These are phyloP conservation scores for Fagopyrum tataricum DNA, from an alignment of 148 eudicot genomes.

Conservation along the genomic window DNA sequence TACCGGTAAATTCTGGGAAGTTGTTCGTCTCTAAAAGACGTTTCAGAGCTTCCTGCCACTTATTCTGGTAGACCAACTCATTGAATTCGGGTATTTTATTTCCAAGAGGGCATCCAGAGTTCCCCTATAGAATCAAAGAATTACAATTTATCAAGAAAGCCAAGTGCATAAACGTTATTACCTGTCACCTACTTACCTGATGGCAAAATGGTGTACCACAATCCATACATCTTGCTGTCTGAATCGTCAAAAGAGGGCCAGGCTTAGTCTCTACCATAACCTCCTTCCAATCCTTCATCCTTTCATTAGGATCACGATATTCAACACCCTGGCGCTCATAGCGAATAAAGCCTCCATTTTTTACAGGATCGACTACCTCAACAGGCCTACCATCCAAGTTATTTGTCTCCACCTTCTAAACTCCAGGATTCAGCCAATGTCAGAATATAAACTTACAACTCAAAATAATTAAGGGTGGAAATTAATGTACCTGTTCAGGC, in stretches of 20 bases:
- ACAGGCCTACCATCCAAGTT: conserved; percentile 35
- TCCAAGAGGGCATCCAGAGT: conserved; percentile 96
- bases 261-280: conserved; percentile 82
- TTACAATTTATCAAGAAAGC: neutral
- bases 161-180: neutral
- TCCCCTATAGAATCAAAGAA: conserved; percentile 43
- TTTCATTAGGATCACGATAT: conserved; percentile 67
- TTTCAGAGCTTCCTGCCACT: conserved; percentile 94
- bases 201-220: conserved; percentile 98
- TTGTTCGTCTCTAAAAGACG: conserved; percentile 93
- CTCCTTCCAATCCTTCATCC: conserved; percentile 82
- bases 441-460: neutral
- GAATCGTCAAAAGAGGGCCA: conserved; percentile 71
- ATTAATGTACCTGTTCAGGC: conserved; percentile 23
- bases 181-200: conserved; percentile 38
- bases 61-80: conserved; percentile 86
- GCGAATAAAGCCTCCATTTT: conserved; percentile 76
- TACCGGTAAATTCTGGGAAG: conserved; percentile 95
- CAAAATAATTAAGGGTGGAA: neutral
- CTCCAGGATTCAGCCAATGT: neutral
- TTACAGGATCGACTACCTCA: conserved; percentile 64
- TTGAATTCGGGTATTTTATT: conserved; percentile 96
- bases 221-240: conserved; percentile 96
- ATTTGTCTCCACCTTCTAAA: neutral
- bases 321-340: conserved; percentile 84